phyloP scores from a whole-genome alignment of 23 red algal species.

The Agarophyton chilense region DNA sequence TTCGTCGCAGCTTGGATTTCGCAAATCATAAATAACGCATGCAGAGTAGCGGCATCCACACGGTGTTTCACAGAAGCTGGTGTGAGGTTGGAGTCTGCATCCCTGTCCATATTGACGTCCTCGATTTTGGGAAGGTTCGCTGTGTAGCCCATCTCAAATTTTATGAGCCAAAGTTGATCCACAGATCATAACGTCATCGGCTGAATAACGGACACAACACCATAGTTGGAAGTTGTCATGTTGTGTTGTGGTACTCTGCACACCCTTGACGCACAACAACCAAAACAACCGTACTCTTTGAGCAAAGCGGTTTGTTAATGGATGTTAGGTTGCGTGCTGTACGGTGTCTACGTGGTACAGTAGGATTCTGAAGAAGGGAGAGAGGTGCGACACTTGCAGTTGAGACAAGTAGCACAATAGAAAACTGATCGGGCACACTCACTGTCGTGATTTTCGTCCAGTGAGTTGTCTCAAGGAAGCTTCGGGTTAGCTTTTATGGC shows the following conservation, averaged over 20 bases:
- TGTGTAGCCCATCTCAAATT: constrained; percentile 17
- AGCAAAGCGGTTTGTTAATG: not conserved
- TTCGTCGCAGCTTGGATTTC: constrained; percentile 5
- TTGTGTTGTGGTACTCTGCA: not conserved
- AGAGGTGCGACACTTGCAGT: too few species aligned
- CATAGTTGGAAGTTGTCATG: not conserved
- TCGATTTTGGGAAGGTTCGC: not conserved
- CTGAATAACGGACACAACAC: not conserved
- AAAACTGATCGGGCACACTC: too few species aligned
- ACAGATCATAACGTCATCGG: not conserved
- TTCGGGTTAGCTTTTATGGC: too few species aligned
- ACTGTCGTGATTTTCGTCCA: too few species aligned
- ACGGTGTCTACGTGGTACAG: too few species aligned
- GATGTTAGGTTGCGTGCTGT: too few species aligned
- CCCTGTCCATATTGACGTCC: not conserved
- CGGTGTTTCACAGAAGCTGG: not conserved
- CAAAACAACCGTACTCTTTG: too few species aligned
- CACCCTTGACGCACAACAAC: too few species aligned
- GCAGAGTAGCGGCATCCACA: not conserved
- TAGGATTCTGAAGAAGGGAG: too few species aligned
- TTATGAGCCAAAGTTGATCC: not conserved
- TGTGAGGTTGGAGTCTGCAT: not conserved
- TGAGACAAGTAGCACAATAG: too few species aligned
- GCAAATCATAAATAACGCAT: constrained; percentile 5
- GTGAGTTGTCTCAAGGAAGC: too few species aligned